Conservation (phyloP, 495 filamentous ascomycete genomes). For the Cercophora sp. region DNA sequence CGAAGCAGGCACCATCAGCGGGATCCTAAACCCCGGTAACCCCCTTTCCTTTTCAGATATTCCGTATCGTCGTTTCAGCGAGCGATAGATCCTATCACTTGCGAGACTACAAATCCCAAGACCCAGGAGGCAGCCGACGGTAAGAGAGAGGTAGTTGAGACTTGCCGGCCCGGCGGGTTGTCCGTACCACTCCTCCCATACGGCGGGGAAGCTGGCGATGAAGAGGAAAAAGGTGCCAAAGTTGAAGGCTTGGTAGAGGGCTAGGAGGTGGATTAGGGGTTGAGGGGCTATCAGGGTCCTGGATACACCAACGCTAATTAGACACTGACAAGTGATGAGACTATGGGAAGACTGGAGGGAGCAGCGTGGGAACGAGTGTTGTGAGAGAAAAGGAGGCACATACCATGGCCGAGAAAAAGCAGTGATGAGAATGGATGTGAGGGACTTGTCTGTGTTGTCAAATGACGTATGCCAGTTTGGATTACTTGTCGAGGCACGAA, state of each 20-base stretch:
- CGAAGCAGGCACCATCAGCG: conserved; percentile 21
- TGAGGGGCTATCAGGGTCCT: conserved; percentile 47
- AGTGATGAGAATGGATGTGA: conserved; percentile 22
- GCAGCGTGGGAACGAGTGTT: too few species aligned
- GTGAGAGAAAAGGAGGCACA: too few species aligned
- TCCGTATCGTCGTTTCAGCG: conserved; percentile 8
- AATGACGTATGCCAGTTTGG: conserved; percentile 27
- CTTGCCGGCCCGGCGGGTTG: conserved; percentile 27
- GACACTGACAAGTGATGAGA: too few species aligned
- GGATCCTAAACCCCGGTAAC: conserved; percentile 23
- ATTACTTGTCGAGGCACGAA: conserved; percentile 55
- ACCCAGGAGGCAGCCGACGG: conserved; percentile 46
- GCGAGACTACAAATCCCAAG: conserved; percentile 32
- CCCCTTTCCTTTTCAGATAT: conserved; percentile 6
- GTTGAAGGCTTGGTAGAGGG: conserved; percentile 35
- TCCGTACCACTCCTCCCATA: conserved; percentile 39
- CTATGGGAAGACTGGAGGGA: too few species aligned
- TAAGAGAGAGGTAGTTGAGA: conserved; percentile 50
- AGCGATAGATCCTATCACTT: conserved; percentile 31
- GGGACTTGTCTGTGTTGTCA: conserved; percentile 11
- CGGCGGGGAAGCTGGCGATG: conserved; percentile 46
- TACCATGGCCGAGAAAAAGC: conserved; percentile 47
- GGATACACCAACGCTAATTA: too few species aligned
- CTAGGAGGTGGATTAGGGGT: conserved; percentile 44
- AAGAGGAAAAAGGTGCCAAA: conserved; percentile 46